phyloP scores from a whole-genome alignment of 257 asterid genomes.

The Salvia rosmarinus region DNA sequence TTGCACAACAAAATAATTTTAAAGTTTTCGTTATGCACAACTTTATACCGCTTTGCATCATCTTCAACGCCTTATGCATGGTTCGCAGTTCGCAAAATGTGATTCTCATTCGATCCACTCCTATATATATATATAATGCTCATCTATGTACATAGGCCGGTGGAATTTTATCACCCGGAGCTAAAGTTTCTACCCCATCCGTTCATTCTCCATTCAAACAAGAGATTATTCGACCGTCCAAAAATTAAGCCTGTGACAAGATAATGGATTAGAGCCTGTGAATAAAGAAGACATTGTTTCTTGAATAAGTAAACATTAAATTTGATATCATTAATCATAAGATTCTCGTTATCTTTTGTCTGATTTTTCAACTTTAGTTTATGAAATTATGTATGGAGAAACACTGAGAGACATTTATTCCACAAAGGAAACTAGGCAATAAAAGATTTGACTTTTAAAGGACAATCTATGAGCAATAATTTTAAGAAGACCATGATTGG shows the following conservation, averaged over 20 bases:
- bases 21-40: too few relatives aligned
- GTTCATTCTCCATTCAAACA: neutral
- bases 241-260: constrained; percentile 23
- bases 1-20: too few relatives aligned
- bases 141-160: neutral
- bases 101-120: too few relatives aligned
- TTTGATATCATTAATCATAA: constrained; percentile 12
- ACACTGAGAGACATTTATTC: constrained; percentile 37
- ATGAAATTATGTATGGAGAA: constrained; percentile 7
- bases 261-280: neutral
- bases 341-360: constrained; percentile 45
- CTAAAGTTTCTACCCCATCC: neutral
- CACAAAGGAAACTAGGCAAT: constrained; percentile 11
- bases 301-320: constrained; percentile 1
- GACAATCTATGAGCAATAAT: constrained; percentile 28
- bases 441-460: constrained; percentile 41
- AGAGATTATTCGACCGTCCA: neutral
- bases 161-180: neutral
- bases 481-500: constrained; percentile 27
- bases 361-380: constrained; percentile 40
- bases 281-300: neutral
- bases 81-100: too few relatives aligned
- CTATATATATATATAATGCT: too few relatives aligned
- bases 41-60: too few relatives aligned
- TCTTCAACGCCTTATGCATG: too few relatives aligned